Evolutionary conservation across 331 rosid species (phyloP).

Genomic region (Malus hybrid): DNA sequence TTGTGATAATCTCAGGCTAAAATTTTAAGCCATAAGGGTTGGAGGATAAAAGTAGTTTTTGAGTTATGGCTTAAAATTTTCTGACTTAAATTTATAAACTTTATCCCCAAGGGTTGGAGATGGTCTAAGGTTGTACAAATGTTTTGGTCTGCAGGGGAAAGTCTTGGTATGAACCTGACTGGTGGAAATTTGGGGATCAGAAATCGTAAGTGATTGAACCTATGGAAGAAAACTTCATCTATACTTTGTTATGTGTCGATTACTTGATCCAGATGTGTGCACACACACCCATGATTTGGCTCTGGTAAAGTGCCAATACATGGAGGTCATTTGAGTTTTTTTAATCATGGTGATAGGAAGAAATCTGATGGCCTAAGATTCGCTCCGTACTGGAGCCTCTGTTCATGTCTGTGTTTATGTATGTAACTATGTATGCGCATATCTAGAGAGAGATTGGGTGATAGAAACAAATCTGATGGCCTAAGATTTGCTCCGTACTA

Average conservation of each 20-base stretch:
- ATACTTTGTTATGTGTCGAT: background rate
- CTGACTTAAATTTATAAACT: too few species aligned
- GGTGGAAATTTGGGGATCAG: conserved; percentile 89
- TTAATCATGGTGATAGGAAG: background rate
- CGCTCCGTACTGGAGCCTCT: background rate
- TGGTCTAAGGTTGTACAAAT: background rate
- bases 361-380: background rate
- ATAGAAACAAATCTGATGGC: background rate
- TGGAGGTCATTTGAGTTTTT: background rate
- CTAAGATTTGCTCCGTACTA: background rate
- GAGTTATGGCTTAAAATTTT: too few species aligned
- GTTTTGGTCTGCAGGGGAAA: conserved; percentile 56
- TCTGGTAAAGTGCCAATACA: background rate
- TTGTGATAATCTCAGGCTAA: too few species aligned
- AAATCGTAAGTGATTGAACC: conserved; percentile 64
- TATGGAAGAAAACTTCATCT: background rate
- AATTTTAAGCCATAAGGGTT: too few species aligned
- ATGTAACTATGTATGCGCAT: background rate
- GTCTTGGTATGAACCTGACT: conserved; percentile 89
- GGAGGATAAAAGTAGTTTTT: too few species aligned
- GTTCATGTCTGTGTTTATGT: background rate
- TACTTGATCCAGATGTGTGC: background rate
- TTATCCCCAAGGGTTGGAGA: too few species aligned
- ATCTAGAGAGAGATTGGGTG: background rate
- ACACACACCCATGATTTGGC: background rate